Evolutionary conservation across 495 filamentous ascomycete genomes (phyloP), one percentile per base, ranked within the genome.

Genomic region (Bombardia bombarda): DNA sequence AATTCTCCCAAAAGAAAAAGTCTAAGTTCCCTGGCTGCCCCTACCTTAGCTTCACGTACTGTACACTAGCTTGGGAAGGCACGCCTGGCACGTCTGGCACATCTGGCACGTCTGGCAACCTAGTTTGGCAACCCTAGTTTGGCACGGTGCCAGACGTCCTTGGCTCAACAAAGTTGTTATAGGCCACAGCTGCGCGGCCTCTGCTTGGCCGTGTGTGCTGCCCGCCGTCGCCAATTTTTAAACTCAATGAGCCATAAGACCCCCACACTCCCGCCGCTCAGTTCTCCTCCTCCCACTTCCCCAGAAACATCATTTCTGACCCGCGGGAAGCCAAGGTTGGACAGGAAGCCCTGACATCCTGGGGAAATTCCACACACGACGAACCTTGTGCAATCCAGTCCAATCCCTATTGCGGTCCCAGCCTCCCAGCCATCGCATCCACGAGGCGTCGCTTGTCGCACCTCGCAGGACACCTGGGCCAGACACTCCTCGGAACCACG

Each of bases 221-320:
- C n/a, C n/a, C n/a, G n/a, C 51, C 43, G 37, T 42, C 32, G 16
- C 42, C 41, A n/a, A n/a, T 22, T 44, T 49, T 32, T 36, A 46
- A 45, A 49, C 33, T 42, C 43, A 36, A 52, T 45, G 40, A 23
- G 43, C 40, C 40, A 45, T 53, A 45, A 58, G 54, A 61, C 57
- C 57, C 57, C 57, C 57, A 61, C 57, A 53, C 57, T 52, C 52
- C 55, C 49, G 46, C 46, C 50, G 46, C 52, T 43, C 39, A 41
- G 33, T 40, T 40, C 25, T 42, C 43, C 32, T 51, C 45, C 47
- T 53, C 55, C 52, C 49, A 44, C 55, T 53, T 52, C 45, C 48
- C 55, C 52, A 56, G 47, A 47, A 47, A 53, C 37, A 56, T 32
- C 33, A 40, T 39, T 30, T 38, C 37, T 46, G 43, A 42, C 46